Evolutionary conservation across 208 protist species (phyloP), one percentile per base, ranked within the genome.

Genomic region (Trichomonas tenax): DNA sequence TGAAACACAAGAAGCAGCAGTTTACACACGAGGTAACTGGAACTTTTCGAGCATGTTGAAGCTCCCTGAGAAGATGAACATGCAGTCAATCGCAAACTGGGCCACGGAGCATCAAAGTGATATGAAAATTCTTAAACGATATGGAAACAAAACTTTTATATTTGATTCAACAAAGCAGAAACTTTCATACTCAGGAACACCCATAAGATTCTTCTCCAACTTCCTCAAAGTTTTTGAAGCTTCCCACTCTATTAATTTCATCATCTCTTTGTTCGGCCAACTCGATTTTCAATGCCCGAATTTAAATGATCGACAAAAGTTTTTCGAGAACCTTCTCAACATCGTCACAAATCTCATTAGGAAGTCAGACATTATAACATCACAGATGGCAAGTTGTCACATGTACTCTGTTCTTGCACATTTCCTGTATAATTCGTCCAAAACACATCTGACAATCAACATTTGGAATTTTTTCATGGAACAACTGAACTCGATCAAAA

Each of bases 181-280:
- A 17, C 40, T 31, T n/a, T 46, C 17, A 44, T 34, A 89, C 8
- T 89, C 82, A 48, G 86, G 86, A 23, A 40, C 34, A 9, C 41
- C 44, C 1, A 93, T 93, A 38, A 34, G 44, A 34, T 93, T 93
- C 36, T 93, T 58, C 44, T 34, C 86, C 0, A 93, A 93, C 38
- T 93, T 93, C 44, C 17, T 93, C 0, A 93, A 93, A 58, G 86
- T 93, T 51, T 93, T 93, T 51, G 44, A 51, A 38, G 86, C 86
- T 0, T 93, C 44, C 0, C 86, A 93, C 51, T 93, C 86, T n/a
- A 51, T 93, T 21, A 34, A 41, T 23, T 93, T 93, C 46, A 34
- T 93, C 0, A 51, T 93, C 4, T 41, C 86, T 58, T 38, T 93
- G 26, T 51, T 51, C 26, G 86, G 40, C 45, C 40, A 51, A 41